These are phyloP conservation scores for Priceomyces haplophilus DNA, from an alignment of 805 yeast species.

Conservation along the genomic window DNA sequence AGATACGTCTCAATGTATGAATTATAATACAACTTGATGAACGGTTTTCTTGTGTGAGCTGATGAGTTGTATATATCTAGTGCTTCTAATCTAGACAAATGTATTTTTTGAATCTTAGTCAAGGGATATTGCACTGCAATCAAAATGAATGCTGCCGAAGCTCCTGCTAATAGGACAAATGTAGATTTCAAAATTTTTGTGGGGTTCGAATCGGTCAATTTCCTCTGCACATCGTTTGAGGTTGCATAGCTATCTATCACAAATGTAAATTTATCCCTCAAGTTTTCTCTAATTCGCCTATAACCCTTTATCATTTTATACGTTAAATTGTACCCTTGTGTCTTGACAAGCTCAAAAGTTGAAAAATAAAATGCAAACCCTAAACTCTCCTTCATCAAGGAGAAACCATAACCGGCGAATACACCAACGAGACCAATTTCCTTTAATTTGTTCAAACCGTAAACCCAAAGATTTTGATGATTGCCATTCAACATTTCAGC, in stretches of 20 bases:
- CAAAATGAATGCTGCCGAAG: constrained; percentile 75
- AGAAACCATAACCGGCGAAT: constrained; percentile 83
- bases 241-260: constrained; percentile 10
- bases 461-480: constrained; percentile 72
- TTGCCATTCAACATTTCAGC: constrained; percentile 66
- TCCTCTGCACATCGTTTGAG: constrained; percentile 20
- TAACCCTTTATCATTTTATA: constrained; percentile 44
- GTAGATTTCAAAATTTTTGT: constrained; percentile 58
- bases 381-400: constrained; percentile 71
- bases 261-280: constrained; percentile 13
- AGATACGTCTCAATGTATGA: constrained; percentile 74
- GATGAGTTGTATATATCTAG: constrained; percentile 58
- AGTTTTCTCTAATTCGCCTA: constrained; percentile 35
- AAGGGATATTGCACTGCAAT: constrained; percentile 83
- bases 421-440: constrained; percentile 82
- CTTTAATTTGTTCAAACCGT: constrained; percentile 62
- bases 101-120: constrained; percentile 73
- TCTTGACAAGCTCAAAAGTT: constrained; percentile 75
- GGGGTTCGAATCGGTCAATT: constrained; percentile 35
- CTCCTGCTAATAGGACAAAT: constrained; percentile 79
- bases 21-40: constrained; percentile 57
- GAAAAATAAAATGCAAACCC: constrained; percentile 85
- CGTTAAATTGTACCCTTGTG: constrained; percentile 54
- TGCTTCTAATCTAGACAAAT: constrained; percentile 75
- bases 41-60: constrained; percentile 25